Evolutionary conservation across 1,139 yeast genomes (phyloP), one percentile per base, ranked within the genome.

Genomic region (Yamadazyma trypodendri): DNA sequence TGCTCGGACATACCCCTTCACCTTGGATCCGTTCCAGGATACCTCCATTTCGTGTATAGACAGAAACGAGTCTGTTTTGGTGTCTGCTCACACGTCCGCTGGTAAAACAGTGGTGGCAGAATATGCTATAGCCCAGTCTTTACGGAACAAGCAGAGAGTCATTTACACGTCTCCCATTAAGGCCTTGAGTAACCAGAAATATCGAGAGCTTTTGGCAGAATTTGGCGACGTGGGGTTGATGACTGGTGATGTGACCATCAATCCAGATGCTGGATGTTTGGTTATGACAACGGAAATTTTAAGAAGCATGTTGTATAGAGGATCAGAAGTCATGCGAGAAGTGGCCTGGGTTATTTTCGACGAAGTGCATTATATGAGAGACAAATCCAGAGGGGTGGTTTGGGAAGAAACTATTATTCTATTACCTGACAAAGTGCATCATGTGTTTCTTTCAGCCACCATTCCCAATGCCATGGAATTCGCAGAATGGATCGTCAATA

Each of bases 21-120:
- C 81, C 2, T 74, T 92, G 45, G 99, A 92, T 71, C 95, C 96
- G 24, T 92, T 92, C 70, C 99, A 92, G 63, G 95, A 92, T 47
- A 92, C 95, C 28, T 89, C 98, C 8, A 82, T 92, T 40, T 88
- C 95, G 29, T 92, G 96, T 61, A 84, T 92, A 45, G 97, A 92
- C 58, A 77, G 96, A 54, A 81, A 85, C 46, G 97, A 92, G 59
- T 84, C 96, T n/a, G 99, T 92, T 8, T 75, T 92, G 51, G 97
- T 92, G 2, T 90, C 97, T 17, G 99, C 99, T 0, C 99, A 92
- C 56, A 90, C 98, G 0, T 90, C 97, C 22, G 98, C 98, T 6
- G 99, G 99, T 67, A 92, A 92, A 58, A 92, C 99, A 0, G 99
- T 94, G 33, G 98, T 92, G 36, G 99, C 99, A 0, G 99, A 92